Evolutionary conservation across 2,329 filamentous ascomycete species (phyloP), one percentile per base, ranked within the genome.

Genomic region (Nannizziopsis arthrosporioides): DNA sequence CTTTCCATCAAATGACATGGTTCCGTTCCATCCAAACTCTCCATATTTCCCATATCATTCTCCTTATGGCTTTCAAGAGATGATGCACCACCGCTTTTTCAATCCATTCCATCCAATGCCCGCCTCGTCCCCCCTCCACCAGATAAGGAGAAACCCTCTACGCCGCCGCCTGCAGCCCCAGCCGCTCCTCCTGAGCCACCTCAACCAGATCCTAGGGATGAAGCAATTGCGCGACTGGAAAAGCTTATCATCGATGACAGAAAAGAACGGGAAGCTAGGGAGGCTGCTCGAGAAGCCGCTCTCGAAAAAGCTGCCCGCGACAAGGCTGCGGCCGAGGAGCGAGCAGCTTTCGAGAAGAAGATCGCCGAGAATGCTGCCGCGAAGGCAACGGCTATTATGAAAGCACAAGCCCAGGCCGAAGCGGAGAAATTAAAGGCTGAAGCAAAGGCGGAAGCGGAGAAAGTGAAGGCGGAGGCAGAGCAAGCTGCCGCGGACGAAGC

Each of bases 181-280:
- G 56, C 54, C 6, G 55, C 57, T n/a, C 56, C 59, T 2, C 49
- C 56, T 1, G 55, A 54, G 10, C 55, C 66, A 5, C 60, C 66
- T 3, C 70, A 53, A 31, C 66, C 68, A 18, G 66, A 68, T 15
- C 61, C 67, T 7, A 70, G 72, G 51, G 68, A 71, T 40, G 72
- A 75, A 51, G 71, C 82, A 48, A 78, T 82, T 53, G 69, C 70
- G n/a, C 73, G 82, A 49, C 74, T 81, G 52, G 73, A 77, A 53
- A 74, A 82, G 55, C 63, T 85, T 50, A 71, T 75, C 39, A 48
- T 69, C 44, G 68, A 72, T 12, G 67, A 72, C 49, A 63, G 65
- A 42, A 60, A 54, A 9, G 68, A 70, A 15, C 63, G 66, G 31
- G 67, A 69, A 51, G 62, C 61, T 27, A 60, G 64, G 39, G 68